phyloP scores from a whole-genome alignment of 2,329 filamentous ascomycete genomes.

The Akanthomyces muscarius region DNA sequence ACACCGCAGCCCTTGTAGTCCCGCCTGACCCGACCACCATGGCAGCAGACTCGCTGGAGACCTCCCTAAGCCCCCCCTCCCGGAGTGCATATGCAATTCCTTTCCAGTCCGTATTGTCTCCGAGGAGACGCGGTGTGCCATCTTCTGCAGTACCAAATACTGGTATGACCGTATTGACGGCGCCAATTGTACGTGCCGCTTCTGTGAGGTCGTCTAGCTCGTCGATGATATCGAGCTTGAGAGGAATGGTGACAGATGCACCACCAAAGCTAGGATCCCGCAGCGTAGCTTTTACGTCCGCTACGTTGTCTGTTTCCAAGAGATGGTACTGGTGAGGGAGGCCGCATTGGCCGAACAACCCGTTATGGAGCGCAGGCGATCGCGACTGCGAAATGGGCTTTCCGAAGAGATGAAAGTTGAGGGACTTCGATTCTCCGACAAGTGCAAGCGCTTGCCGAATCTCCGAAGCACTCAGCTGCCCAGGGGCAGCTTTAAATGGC shows the following conservation, averaged over 20 bases:
- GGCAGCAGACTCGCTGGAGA: slow-evolving; percentile 43
- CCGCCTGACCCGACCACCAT: slow-evolving; percentile 89
- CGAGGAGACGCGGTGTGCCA: slow-evolving; percentile 57
- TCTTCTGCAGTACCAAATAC: slow-evolving; percentile 34
- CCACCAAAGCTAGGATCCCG: slow-evolving; percentile 76
- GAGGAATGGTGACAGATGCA: slow-evolving; percentile 89
- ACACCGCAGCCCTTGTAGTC: slow-evolving; percentile 87
- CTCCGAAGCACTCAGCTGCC: slow-evolving; percentile 85
- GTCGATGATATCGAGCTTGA: slow-evolving; percentile 84
- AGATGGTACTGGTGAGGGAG: slow-evolving; percentile 79
- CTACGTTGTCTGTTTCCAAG: slow-evolving; percentile 66
- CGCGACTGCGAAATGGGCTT: slow-evolving; percentile 77
- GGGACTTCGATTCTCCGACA: slow-evolving; percentile 71
- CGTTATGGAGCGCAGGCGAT: slow-evolving; percentile 87
- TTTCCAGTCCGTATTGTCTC: slow-evolving; percentile 93
- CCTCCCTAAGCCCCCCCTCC: slow-evolving; percentile 56
- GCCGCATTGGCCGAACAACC: slow-evolving; percentile 70
- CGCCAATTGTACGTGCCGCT: slow-evolving; percentile 78
- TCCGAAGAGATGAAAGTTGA: slow-evolving; percentile 83
- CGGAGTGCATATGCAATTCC: slow-evolving; percentile 82
- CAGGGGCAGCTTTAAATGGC: slow-evolving; percentile 91
- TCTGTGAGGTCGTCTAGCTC: slow-evolving; percentile 76
- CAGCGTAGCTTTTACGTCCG: slow-evolving; percentile 62
- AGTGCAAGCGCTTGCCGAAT: slow-evolving; percentile 76
- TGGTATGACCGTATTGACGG: slow-evolving; percentile 89